These are phyloP conservation scores for Fusarium vanettenii DNA, from an alignment of 2,329 filamentous ascomycete species.

Conservation along the genomic window DNA sequence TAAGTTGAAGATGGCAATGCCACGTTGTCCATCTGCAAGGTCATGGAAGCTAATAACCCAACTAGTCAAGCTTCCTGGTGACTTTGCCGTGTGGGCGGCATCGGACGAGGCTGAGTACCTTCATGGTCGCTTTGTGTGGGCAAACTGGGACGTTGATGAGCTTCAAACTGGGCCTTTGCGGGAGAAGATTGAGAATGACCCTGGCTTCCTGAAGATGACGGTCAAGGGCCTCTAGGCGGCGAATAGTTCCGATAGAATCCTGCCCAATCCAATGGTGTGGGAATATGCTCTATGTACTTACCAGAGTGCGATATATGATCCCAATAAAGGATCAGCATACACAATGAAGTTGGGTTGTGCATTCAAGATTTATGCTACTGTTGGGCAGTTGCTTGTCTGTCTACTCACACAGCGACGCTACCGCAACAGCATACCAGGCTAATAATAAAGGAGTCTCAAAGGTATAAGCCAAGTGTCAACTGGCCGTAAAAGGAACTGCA, in stretches of 20 bases:
- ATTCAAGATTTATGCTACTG: not conserved
- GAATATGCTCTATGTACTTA: not conserved
- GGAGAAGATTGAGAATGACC: constrained; percentile 7
- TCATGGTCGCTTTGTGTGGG: constrained; percentile 58
- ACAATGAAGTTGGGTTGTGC: not conserved
- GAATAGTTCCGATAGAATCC: not conserved
- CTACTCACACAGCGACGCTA: not conserved
- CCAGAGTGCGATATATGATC: not conserved
- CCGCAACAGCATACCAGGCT: not conserved
- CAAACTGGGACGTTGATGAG: constrained; percentile 63
- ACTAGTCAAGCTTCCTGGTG: constrained; percentile 47
- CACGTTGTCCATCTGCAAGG: too few species aligned
- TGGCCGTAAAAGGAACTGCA: not conserved
- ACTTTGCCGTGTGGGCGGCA: constrained; percentile 57
- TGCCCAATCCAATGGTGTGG: not conserved
- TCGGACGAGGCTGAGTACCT: constrained; percentile 58
- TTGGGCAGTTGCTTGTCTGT: not conserved
- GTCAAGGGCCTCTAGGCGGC: not conserved
- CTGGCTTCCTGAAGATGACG: not conserved
- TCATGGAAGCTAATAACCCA: not conserved
- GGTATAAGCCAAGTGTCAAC: not conserved
- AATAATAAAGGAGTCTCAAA: not conserved
- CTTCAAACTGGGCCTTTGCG: constrained; percentile 45
- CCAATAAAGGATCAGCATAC: not conserved
- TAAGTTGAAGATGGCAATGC: not conserved